A percentile compares a stretch with the other conserved stretches of the same genome.
Conservation (phyloP, 2,329 filamentous ascomycete species). For the Monosporascus sp. region DNA sequence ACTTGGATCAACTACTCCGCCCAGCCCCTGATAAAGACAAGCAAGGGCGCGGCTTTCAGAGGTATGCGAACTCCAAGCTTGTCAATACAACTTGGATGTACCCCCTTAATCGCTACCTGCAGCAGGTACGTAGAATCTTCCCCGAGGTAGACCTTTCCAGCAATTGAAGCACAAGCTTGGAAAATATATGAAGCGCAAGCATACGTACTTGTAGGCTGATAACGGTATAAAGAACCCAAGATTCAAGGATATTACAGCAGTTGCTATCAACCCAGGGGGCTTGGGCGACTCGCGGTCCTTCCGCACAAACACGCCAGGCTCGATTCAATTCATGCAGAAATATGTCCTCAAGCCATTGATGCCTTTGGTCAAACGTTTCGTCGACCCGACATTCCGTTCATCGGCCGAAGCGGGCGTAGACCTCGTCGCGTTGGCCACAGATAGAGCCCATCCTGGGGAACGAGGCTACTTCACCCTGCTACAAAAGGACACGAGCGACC, state of each 20-base stretch:
- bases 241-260: slow-evolving; percentile 1
- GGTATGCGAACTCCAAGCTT: slow-evolving; percentile 17
- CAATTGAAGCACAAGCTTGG: too few relatives aligned
- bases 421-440: slow-evolving; percentile 8
- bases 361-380: slow-evolving; percentile 19
- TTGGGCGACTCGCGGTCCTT: slow-evolving; percentile 14
- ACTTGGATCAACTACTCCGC: slow-evolving; percentile 31
- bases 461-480: slow-evolving; percentile 30
- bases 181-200: too few relatives aligned
- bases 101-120: slow-evolving; percentile 23
- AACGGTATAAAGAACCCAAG: background rate
- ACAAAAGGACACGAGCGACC: slow-evolving; percentile 24
- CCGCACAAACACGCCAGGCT: slow-evolving; percentile 21
- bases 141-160: too few relatives aligned
- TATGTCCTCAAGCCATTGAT: slow-evolving; percentile 15
- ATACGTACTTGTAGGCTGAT: too few relatives aligned
- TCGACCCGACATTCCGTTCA: slow-evolving; percentile 25
- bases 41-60: slow-evolving; percentile 30
- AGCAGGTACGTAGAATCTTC: slow-evolving; percentile 1
- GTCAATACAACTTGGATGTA: slow-evolving; percentile 30
- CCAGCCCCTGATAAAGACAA: slow-evolving; percentile 22
- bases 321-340: slow-evolving; percentile 15
- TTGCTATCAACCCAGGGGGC: slow-evolving; percentile 1
- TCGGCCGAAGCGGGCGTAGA: slow-evolving; percentile 19
- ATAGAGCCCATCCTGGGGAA: slow-evolving; percentile 20